phyloP scores from a whole-genome alignment of 257 asterid genomes.

The Nicotiana otophora region DNA sequence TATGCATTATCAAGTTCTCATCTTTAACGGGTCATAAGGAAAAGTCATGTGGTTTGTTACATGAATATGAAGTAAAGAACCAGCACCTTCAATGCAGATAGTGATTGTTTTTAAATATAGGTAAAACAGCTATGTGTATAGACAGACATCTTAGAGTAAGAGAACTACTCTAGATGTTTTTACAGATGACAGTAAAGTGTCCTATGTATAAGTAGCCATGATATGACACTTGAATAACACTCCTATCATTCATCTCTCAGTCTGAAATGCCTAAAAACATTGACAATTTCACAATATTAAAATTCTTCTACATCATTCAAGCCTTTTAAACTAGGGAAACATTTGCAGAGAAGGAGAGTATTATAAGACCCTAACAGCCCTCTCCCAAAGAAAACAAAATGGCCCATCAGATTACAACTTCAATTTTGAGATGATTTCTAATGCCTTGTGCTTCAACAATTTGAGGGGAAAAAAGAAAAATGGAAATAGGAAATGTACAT shows the following conservation, averaged over 20 bases:
- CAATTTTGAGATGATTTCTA: background rate
- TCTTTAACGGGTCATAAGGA: background rate
- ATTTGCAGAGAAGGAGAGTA: background rate
- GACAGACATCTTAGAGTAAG: background rate
- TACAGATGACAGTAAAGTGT: background rate
- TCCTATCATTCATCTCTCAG: background rate
- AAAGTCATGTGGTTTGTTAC: background rate
- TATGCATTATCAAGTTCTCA: background rate
- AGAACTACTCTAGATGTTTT: background rate
- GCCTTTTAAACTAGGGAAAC: background rate
- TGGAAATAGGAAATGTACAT: background rate
- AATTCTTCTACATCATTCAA: background rate
- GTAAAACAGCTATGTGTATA: background rate
- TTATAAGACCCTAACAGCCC: background rate
- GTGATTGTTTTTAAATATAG: background rate
- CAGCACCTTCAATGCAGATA: background rate
- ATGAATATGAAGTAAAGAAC: background rate
- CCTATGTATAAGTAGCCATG: background rate
- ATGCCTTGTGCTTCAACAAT: background rate
- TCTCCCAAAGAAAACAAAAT: background rate
- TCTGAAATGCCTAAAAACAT: background rate
- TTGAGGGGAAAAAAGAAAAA: background rate
- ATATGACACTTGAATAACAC: background rate
- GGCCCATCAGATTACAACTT: background rate
- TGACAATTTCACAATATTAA: background rate